Evolutionary conservation across 345 rosid species (phyloP).

Genomic region (Kandelia obovata): DNA sequence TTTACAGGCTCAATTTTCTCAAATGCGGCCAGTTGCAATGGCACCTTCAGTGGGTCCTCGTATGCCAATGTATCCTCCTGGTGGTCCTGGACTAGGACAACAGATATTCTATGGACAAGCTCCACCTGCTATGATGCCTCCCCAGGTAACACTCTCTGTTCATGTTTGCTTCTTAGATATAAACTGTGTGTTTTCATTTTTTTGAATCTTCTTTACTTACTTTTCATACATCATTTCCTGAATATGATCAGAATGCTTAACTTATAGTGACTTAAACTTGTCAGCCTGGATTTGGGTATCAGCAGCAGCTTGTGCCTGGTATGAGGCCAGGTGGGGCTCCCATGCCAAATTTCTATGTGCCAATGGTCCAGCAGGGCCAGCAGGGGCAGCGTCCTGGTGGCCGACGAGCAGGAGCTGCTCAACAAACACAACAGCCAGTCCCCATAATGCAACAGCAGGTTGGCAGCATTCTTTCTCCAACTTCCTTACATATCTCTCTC

Average conservation of each 20-base stretch:
- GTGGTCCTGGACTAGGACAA: slow-evolving; percentile 74
- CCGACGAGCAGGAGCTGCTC: slow-evolving; percentile 59
- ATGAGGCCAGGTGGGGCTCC: slow-evolving; percentile 83
- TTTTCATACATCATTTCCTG: background rate
- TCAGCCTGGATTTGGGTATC: slow-evolving; percentile 90
- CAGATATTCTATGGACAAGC: slow-evolving; percentile 84
- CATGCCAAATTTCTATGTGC: slow-evolving; percentile 75
- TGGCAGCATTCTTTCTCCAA: slow-evolving; percentile 1
- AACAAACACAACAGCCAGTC: slow-evolving; percentile 72
- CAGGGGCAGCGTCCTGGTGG: slow-evolving; percentile 87
- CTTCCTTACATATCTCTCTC: background rate
- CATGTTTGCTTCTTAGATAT: background rate
- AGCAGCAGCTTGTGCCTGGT: slow-evolving; percentile 91
- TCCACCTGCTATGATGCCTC: slow-evolving; percentile 78
- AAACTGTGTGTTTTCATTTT: background rate
- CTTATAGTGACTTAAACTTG: background rate
- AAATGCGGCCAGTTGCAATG: slow-evolving; percentile 74
- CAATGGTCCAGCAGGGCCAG: slow-evolving; percentile 89
- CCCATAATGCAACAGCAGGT: slow-evolving; percentile 90
- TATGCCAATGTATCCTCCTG: slow-evolving; percentile 78
- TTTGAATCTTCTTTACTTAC: background rate
- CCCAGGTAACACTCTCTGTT: slow-evolving; percentile 46
- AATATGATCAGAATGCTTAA: background rate
- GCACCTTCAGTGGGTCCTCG: slow-evolving; percentile 74
- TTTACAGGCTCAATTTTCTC: slow-evolving; percentile 85